Evolutionary conservation across 2,329 filamentous ascomycete species (phyloP).

Genomic region (Diaporthe sp.): DNA sequence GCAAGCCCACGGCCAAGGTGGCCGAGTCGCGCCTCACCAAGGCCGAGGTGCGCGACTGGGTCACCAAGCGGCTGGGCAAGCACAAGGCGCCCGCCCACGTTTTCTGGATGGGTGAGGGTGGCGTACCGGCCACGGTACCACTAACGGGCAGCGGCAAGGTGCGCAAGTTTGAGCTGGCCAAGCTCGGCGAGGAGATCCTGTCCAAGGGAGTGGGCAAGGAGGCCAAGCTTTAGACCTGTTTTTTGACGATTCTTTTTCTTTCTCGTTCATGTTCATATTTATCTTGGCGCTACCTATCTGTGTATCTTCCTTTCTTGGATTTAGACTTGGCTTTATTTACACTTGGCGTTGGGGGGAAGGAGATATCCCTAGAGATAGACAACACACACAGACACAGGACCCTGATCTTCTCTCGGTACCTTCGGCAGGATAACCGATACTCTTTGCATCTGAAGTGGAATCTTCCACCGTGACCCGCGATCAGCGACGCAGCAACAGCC

Average conservation of each 20-base stretch:
- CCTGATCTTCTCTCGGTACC: not conserved
- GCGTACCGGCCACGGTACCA: constrained; percentile 68
- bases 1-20: constrained; percentile 48
- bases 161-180: constrained; percentile 75
- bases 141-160: constrained; percentile 82
- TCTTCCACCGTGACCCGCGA: not conserved
- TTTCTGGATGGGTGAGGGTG: constrained; percentile 80
- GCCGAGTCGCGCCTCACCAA: constrained; percentile 57
- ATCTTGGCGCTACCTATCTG: not conserved
- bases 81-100: constrained; percentile 80
- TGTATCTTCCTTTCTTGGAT: not conserved
- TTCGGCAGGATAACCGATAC: not conserved
- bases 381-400: not conserved
- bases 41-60: constrained; percentile 74
- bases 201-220: constrained; percentile 59
- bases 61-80: constrained; percentile 70
- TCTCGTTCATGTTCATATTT: not conserved
- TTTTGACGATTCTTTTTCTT: too few species aligned
- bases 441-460: not conserved
- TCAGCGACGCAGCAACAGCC: not conserved
- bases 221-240: constrained; percentile 64
- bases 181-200: constrained; percentile 68
- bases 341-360: not conserved
- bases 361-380: constrained; percentile 29
- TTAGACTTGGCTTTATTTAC: constrained; percentile 6